A percentile compares a stretch with the other conserved stretches of the same genome.
Conservation (phyloP, 1,284 basidiomycete genomes). For the Athelia sp. region DNA sequence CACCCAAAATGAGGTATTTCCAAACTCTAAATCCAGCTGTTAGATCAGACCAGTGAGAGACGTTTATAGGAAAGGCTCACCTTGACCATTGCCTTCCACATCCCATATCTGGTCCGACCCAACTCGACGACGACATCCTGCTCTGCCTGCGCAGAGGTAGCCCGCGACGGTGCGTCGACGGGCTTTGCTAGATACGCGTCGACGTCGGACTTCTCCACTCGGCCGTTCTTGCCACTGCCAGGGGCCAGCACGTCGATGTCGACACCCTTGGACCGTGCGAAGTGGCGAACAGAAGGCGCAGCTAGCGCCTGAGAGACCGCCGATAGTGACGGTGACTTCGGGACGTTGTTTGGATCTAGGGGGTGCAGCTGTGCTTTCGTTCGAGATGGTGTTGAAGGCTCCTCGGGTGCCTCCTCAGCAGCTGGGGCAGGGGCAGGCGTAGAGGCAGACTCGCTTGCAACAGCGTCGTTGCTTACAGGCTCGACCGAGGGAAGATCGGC, state of each 20-base stretch:
- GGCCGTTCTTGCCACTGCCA: slow-evolving; percentile 72
- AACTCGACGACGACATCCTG: slow-evolving; percentile 36
- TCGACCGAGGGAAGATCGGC: slow-evolving; percentile 13
- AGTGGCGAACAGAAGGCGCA: slow-evolving; percentile 75
- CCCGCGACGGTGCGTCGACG: slow-evolving; percentile 8
- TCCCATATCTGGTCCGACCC: slow-evolving; percentile 73
- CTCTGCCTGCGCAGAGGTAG: slow-evolving; percentile 5
- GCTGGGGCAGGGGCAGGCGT: slow-evolving; percentile 11
- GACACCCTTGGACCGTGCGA: slow-evolving; percentile 64
- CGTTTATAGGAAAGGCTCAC: slow-evolving; percentile 47
- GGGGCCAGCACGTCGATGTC: slow-evolving; percentile 55
- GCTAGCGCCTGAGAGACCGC: slow-evolving; percentile 44
- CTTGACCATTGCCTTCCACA: slow-evolving; percentile 72
- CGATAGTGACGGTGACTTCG: slow-evolving; percentile 10
- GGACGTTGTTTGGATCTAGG: slow-evolving; percentile 53
- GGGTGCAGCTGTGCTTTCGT: slow-evolving; percentile 41
- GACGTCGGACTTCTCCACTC: slow-evolving; percentile 75
- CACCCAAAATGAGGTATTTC: slow-evolving; percentile 81
- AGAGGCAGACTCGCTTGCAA: slow-evolving; percentile 11
- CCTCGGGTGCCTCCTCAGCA: slow-evolving; percentile 6
- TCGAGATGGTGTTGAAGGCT: slow-evolving; percentile 6
- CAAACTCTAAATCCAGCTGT: slow-evolving; percentile 47
- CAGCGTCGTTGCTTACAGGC: slow-evolving; percentile 29
- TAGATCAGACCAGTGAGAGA: slow-evolving; percentile 1
- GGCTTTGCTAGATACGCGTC: slow-evolving; percentile 47